These are phyloP conservation scores for Malassezia sp. DNA, from an alignment of 1,284 basidiomycete species.

Conservation along the genomic window DNA sequence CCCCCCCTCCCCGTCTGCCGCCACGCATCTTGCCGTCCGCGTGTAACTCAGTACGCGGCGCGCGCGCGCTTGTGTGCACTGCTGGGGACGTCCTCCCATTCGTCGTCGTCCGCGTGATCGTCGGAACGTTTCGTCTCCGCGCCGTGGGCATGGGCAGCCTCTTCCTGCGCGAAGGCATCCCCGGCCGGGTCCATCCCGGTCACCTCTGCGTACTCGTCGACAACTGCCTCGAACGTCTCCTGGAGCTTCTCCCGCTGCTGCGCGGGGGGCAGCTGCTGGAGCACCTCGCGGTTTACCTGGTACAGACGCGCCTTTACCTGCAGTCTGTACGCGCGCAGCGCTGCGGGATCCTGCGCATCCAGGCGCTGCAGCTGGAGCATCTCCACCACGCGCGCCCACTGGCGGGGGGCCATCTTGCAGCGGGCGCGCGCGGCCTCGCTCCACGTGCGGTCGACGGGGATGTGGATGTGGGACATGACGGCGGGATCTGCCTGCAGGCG, in stretches of 20 bases:
- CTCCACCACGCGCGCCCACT: constrained; percentile 81
- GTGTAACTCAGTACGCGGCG: no score
- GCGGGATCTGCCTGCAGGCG: constrained; percentile 53
- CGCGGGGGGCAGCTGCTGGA: constrained; percentile 69
- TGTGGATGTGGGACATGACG: constrained; percentile 51
- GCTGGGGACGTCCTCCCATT: constrained; percentile 17
- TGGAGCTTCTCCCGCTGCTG: constrained; percentile 80
- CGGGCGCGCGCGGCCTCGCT: constrained; percentile 65
- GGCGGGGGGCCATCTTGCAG: constrained; percentile 84
- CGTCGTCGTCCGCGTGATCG: constrained; percentile 16
- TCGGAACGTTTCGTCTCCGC: background rate
- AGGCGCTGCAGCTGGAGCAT: constrained; percentile 73
- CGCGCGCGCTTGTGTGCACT: constrained; percentile 20
- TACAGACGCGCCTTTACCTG: constrained; percentile 68
- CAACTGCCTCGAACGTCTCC: constrained; percentile 80
- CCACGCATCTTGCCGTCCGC: no score
- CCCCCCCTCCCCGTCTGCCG: no score
- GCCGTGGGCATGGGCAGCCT: constrained; percentile 20
- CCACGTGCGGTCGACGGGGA: constrained; percentile 69
- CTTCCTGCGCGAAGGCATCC: no score
- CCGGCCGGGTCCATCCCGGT: constrained; percentile 49
- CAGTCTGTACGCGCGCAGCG: constrained; percentile 60
- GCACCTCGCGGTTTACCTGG: constrained; percentile 82
- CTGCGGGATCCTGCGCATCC: constrained; percentile 55
- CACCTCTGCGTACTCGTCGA: constrained; percentile 74